phyloP scores from a whole-genome alignment of 768 basidiomycete genomes.

The Boletus huronensis region DNA sequence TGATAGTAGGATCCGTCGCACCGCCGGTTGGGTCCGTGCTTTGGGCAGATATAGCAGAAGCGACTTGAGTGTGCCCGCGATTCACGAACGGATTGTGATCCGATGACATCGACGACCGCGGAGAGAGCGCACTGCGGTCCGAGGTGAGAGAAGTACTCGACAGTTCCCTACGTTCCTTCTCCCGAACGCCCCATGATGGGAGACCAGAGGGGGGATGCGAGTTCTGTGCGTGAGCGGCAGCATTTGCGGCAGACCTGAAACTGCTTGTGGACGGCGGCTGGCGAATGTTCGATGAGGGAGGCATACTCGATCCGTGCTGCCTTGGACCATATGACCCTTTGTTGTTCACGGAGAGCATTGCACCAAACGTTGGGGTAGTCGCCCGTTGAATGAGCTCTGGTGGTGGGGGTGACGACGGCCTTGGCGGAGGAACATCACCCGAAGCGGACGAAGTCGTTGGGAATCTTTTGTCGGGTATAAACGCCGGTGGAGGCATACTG shows the following conservation, averaged over 20 bases:
- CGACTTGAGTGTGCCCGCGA: slow-evolving; percentile 34
- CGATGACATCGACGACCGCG: slow-evolving; percentile 80
- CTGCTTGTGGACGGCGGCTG: slow-evolving; percentile 77
- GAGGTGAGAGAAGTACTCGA: slow-evolving; percentile 71
- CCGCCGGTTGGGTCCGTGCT: slow-evolving; percentile 28
- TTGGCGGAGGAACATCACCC: slow-evolving; percentile 68
- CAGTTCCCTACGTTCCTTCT: slow-evolving; percentile 52
- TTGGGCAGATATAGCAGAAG: slow-evolving; percentile 46
- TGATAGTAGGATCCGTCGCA: slow-evolving; percentile 83
- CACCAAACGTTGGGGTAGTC: slow-evolving; percentile 77
- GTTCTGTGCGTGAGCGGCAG: slow-evolving; percentile 49
- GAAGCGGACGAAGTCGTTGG: slow-evolving; percentile 42
- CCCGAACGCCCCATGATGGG: slow-evolving; percentile 49
- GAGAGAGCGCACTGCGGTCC: slow-evolving; percentile 63
- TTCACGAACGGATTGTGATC: slow-evolving; percentile 55
- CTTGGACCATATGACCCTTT: slow-evolving; percentile 47
- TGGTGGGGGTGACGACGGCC: slow-evolving; percentile 92
- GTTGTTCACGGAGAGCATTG: slow-evolving; percentile 55
- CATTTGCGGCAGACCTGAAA: slow-evolving; percentile 71
- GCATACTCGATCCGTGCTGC: slow-evolving; percentile 72
- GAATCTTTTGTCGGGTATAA: slow-evolving; percentile 67
- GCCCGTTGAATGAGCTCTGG: slow-evolving; percentile 90
- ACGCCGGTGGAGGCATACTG: slow-evolving; percentile 72
- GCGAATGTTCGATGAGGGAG: slow-evolving; percentile 63
- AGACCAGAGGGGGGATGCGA: slow-evolving; percentile 41